A percentile compares a stretch with the other conserved stretches of the same genome.
These are phyloP conservation scores for Dacryopinax spathularia DNA, from an alignment of 768 basidiomycete species.

Conservation along the genomic window DNA sequence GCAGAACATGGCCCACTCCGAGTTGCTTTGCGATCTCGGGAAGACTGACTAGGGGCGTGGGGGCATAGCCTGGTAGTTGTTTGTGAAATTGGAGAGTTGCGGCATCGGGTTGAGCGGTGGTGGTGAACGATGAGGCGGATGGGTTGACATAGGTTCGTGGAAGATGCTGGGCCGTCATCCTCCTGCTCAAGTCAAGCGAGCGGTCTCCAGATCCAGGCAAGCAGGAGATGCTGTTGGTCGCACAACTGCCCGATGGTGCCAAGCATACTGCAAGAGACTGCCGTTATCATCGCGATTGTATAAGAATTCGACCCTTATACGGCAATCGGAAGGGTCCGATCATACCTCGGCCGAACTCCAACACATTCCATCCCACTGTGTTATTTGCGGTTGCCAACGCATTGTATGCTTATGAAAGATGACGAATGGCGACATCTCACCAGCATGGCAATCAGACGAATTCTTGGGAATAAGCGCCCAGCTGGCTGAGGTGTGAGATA, in stretches of 20 bases:
- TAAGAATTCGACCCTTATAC: not conserved
- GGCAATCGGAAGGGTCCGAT: not conserved
- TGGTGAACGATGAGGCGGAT: not conserved
- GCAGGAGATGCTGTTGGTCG: no score
- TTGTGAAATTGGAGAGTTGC: not conserved
- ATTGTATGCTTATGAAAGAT: not conserved
- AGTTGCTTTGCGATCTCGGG: not conserved
- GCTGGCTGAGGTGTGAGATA: no score
- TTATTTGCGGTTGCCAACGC: not conserved
- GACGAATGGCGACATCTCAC: not conserved
- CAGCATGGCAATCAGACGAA: no score
- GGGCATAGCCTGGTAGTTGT: not conserved
- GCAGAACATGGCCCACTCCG: not conserved
- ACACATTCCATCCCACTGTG: not conserved
- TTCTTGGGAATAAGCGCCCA: no score
- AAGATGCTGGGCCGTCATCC: not conserved
- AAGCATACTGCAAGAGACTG: no score
- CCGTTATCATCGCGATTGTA: no score
- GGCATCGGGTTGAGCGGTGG: not conserved
- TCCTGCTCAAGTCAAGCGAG: no score
- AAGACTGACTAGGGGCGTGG: not conserved
- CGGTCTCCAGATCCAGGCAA: no score
- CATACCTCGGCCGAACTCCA: not conserved
- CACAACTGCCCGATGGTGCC: no score
- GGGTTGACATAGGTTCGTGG: not conserved